Percentiles rank a stretch among this genome's conserved stretches.
Evolutionary conservation across 148 eudicot genomes (phyloP).

Genomic region (Selenicereus undatus): DNA sequence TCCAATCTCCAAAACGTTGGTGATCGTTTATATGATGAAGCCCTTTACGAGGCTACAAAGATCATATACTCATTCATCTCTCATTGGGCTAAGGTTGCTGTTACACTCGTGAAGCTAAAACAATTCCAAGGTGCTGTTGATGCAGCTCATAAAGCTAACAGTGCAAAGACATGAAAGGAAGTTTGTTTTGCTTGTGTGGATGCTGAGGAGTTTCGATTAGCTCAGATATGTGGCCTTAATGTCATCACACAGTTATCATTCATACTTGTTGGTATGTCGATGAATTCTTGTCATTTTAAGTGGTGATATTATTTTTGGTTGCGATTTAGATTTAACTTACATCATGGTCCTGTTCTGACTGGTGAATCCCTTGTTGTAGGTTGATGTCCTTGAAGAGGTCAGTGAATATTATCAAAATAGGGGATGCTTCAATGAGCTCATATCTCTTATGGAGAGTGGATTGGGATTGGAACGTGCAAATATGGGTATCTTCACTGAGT

Average conservation of each 20-base stretch:
- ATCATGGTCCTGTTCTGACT: neutral
- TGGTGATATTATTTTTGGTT: neutral
- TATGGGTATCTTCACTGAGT: constrained; percentile 95
- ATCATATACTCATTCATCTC: constrained; percentile 90
- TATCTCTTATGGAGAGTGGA: constrained; percentile 97
- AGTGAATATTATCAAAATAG: constrained; percentile 96
- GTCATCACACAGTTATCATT: constrained; percentile 73
- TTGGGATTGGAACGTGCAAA: constrained; percentile 96
- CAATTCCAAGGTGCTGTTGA: constrained; percentile 98
- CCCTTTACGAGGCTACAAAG: constrained; percentile 88
- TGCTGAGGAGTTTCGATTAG: constrained; percentile 97
- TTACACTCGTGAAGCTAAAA: constrained; percentile 72
- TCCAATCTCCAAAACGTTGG: constrained; percentile 94
- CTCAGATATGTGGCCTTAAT: constrained; percentile 95
- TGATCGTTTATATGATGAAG: constrained; percentile 86
- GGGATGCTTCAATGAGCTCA: constrained; percentile 94
- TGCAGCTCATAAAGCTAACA: constrained; percentile 97
- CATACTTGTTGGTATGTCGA: neutral
- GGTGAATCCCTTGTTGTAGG: constrained; percentile 35
- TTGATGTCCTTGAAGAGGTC: constrained; percentile 95
- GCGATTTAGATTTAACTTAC: neutral
- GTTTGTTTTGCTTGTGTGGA: constrained; percentile 98
- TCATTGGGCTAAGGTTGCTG: constrained; percentile 91
- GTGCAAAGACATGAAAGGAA: constrained; percentile 95
- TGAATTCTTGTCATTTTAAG: neutral